Percentiles rank a stretch among this genome's conserved stretches.
Evolutionary conservation across 257 asterid species (phyloP).

Genomic region (Nicotiana tomentosiformis): DNA sequence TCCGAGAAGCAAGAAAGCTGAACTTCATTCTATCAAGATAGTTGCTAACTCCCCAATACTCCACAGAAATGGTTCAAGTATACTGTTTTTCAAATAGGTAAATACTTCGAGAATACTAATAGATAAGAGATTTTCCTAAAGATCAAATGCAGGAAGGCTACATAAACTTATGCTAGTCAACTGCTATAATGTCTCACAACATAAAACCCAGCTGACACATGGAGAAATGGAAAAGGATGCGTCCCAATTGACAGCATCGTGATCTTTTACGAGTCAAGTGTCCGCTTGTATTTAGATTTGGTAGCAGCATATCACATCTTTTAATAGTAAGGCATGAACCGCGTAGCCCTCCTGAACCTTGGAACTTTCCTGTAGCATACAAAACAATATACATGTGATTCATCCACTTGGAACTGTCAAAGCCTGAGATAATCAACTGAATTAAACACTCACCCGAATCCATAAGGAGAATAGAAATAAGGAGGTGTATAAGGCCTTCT

Average conservation of each 20-base stretch:
- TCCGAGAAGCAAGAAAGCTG: no score
- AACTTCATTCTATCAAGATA: no score
- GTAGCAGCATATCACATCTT: not conserved
- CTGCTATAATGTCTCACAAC: not conserved
- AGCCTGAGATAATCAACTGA: not conserved
- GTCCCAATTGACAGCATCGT: not conserved
- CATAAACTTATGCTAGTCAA: not conserved
- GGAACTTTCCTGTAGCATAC: constrained; percentile 66
- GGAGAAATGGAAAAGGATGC: not conserved
- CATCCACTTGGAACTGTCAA: not conserved
- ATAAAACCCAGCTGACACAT: not conserved
- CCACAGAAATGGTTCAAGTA: not conserved
- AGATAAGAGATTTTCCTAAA: not conserved
- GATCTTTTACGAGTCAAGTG: not conserved
- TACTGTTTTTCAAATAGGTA: not conserved
- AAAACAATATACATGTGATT: constrained; percentile 1
- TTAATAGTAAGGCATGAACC: constrained; percentile 83
- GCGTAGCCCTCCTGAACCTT: constrained; percentile 77
- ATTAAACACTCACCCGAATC: constrained; percentile 54
- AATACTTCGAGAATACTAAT: not conserved
- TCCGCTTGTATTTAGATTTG: not conserved
- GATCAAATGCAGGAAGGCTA: not conserved
- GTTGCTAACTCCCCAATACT: not conserved
- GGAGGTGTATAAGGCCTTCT: constrained; percentile 84
- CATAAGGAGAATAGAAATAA: constrained; percentile 70